Evolutionary conservation across 768 basidiomycete species (phyloP).

Genomic region (Suillus subluteus): DNA sequence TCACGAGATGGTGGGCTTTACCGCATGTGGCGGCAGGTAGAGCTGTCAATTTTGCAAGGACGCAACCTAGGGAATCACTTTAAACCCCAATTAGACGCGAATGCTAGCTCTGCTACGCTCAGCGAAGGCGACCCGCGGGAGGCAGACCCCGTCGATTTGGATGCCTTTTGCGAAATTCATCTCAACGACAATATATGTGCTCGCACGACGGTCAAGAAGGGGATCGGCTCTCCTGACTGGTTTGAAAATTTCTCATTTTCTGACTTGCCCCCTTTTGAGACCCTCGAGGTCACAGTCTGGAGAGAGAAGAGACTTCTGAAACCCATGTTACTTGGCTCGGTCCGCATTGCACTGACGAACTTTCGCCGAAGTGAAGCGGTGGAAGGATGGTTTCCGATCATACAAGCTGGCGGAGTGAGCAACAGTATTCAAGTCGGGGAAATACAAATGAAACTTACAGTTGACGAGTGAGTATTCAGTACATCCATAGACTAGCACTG

Average conservation of each 20-base stretch:
- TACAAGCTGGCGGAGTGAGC: constrained; percentile 50
- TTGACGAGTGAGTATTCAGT: constrained; percentile 65
- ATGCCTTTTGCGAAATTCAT: constrained; percentile 80
- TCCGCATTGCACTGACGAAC: constrained; percentile 66
- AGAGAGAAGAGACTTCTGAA: constrained; percentile 67
- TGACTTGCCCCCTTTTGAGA: constrained; percentile 80
- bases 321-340: constrained; percentile 58
- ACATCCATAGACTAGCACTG: not conserved
- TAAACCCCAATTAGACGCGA: constrained; percentile 35
- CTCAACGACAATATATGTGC: constrained; percentile 70
- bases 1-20: constrained; percentile 73
- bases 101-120: constrained; percentile 29
- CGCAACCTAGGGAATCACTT: constrained; percentile 64
- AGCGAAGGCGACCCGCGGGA: constrained; percentile 42
- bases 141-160: constrained; percentile 61
- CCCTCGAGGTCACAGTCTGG: constrained; percentile 69
- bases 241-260: constrained; percentile 76
- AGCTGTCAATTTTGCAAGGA: constrained; percentile 73
- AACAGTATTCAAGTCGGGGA: constrained; percentile 72
- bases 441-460: constrained; percentile 68
- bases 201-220: constrained; percentile 74
- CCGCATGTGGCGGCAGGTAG: constrained; percentile 86
- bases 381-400: constrained; percentile 86
- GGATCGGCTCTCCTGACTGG: constrained; percentile 74
- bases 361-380: constrained; percentile 74